Conservation (phyloP, 2,329 filamentous ascomycete species). For the Zymoseptoria passerinii region DNA sequence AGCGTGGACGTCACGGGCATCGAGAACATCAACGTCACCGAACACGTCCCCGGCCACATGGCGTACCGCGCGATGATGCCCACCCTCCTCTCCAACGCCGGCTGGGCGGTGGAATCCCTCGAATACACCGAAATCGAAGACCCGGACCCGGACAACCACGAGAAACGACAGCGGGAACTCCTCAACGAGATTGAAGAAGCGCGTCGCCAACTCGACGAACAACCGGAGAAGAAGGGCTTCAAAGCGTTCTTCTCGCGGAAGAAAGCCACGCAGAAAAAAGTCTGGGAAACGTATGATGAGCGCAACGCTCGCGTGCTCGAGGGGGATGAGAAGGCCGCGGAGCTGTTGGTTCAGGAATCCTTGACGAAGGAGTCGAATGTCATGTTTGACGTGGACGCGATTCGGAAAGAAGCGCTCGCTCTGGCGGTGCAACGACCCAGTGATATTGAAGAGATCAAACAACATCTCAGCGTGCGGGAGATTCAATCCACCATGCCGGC, state of each 20-base stretch:
- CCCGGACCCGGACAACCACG: conserved; percentile 88
- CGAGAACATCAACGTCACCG: conserved; percentile 83
- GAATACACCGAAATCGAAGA: conserved; percentile 97
- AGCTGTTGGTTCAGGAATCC: conserved; percentile 33
- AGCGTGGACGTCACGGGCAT: conserved; percentile 71
- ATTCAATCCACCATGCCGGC: conserved; percentile 81
- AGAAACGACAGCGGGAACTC: conserved; percentile 76
- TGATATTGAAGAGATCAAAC: conserved; percentile 73
- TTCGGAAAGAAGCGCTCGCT: conserved; percentile 60
- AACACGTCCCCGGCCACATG: conserved; percentile 86
- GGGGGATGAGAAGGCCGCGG: conserved; percentile 38
- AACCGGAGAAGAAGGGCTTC: conserved; percentile 62
- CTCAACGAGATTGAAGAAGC: conserved; percentile 97
- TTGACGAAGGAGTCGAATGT: conserved; percentile 43
- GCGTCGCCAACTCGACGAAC: conserved; percentile 72
- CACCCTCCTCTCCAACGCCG: conserved; percentile 72
- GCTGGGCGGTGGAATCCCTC: conserved; percentile 84
- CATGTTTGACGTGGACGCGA: conserved; percentile 92
- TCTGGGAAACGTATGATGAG: conserved; percentile 92
- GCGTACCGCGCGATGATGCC: conserved; percentile 93
- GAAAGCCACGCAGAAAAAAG: conserved; percentile 66
- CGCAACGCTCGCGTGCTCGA: conserved; percentile 35
- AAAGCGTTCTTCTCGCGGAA: conserved; percentile 73
- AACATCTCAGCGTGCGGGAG: conserved; percentile 45
- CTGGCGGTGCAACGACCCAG: conserved; percentile 62